A percentile compares a stretch with the other conserved stretches of the same genome.
These are phyloP conservation scores for Gaultheria prostrata DNA, from an alignment of 148 eudicot species.

Conservation along the genomic window DNA sequence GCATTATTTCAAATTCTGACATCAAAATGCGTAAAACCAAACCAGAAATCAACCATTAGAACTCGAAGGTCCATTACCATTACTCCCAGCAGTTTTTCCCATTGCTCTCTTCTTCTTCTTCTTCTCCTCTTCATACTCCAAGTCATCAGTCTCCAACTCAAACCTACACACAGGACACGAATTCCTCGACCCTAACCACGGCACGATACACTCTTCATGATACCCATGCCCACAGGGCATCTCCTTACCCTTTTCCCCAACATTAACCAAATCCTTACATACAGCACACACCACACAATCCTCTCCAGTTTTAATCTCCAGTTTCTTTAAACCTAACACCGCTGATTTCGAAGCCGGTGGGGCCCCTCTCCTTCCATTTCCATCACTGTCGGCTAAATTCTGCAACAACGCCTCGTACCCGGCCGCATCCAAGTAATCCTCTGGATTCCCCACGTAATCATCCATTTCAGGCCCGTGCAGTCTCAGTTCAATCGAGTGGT, in stretches of 20 bases:
- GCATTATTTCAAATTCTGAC: not conserved
- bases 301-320: constrained; percentile 33
- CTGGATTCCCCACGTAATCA: constrained; percentile 66
- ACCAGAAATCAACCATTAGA: constrained; percentile 14
- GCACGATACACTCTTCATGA: constrained; percentile 75
- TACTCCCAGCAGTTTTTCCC: not conserved
- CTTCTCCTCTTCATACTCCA: constrained; percentile 74
- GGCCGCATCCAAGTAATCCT: constrained; percentile 79
- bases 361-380: constrained; percentile 62
- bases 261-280: constrained; percentile 60
- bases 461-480: constrained; percentile 49
- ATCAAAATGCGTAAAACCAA: not conserved
- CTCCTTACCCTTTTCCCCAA: constrained; percentile 63
- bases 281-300: constrained; percentile 52
- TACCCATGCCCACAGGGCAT: constrained; percentile 86
- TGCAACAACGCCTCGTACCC: constrained; percentile 80
- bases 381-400: constrained; percentile 71
- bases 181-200: constrained; percentile 81
- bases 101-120: constrained; percentile 40
- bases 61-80: constrained; percentile 22
- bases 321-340: constrained; percentile 34
- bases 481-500: constrained; percentile 65
- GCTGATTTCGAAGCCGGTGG: constrained; percentile 76
- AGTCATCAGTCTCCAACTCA: constrained; percentile 81
- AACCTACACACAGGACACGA: constrained; percentile 89